Percentiles rank a stretch among this genome's conserved stretches.
Evolutionary conservation across 192 early-diverging fungal species (phyloP).

Genomic region (Helicostylum pulchrum): DNA sequence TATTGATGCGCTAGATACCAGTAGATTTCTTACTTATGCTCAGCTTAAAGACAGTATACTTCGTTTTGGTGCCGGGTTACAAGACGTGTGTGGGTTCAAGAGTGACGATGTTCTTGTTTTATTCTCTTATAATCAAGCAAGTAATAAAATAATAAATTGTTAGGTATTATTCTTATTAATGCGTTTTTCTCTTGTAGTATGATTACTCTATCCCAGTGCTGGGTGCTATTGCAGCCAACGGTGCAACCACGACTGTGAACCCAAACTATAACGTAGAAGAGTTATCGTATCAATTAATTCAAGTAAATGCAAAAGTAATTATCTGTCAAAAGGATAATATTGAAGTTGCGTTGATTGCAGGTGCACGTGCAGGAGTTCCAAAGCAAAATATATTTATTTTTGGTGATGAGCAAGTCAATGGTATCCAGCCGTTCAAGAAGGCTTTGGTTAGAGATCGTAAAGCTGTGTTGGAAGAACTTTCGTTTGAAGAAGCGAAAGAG

Average conservation of each 20-base stretch:
- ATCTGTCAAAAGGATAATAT: slow-evolving; percentile 44
- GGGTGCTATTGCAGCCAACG: slow-evolving; percentile 49
- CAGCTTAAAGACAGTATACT: slow-evolving; percentile 18
- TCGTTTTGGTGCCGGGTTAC: slow-evolving; percentile 27
- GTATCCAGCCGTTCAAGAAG: slow-evolving; percentile 21
- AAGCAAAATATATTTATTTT: slow-evolving; percentile 27
- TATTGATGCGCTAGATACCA: slow-evolving; percentile 36
- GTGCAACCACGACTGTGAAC: slow-evolving; percentile 71
- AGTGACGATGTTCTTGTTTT: slow-evolving; percentile 20
- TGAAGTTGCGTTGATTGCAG: slow-evolving; percentile 23
- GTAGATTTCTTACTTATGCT: slow-evolving; percentile 34
- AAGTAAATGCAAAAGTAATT: slow-evolving; percentile 64
- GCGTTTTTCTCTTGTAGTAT: slow-evolving; percentile 8
- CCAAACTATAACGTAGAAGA: slow-evolving; percentile 79
- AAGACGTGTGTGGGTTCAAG: slow-evolving; percentile 23
- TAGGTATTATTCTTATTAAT: not conserved
- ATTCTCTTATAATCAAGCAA: slow-evolving; percentile 28
- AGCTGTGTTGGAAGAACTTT: slow-evolving; percentile 13
- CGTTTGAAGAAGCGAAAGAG: slow-evolving; percentile 25
- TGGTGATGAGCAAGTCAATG: slow-evolving; percentile 20
- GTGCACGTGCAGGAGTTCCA: slow-evolving; percentile 3
- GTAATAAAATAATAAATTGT: not conserved
- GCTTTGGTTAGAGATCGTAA: slow-evolving; percentile 16
- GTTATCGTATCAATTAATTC: slow-evolving; percentile 70
- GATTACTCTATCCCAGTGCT: slow-evolving; percentile 30